These are phyloP conservation scores for Candida qinlingensis DNA, from an alignment of 805 yeast species.

Conservation along the genomic window DNA sequence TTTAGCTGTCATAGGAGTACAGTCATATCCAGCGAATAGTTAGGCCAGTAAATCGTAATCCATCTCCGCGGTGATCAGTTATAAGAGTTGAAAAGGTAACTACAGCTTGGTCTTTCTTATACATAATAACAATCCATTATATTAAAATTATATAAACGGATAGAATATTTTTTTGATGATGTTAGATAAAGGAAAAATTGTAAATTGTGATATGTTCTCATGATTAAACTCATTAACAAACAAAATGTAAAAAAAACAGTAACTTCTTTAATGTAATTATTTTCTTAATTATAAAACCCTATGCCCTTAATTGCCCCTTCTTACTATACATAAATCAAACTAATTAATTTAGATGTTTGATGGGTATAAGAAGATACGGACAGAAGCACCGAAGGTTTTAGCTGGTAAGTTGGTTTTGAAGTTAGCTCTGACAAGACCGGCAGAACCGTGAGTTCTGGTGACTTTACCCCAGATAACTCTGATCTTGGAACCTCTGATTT, in stretches of 20 bases:
- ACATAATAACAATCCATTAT: constrained; percentile 8
- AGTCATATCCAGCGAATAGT: too few species aligned
- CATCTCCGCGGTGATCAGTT: too few species aligned
- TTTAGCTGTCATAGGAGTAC: too few species aligned
- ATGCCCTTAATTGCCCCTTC: background rate
- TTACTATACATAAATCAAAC: background rate
- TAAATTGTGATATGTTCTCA: constrained; percentile 2
- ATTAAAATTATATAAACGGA: constrained; percentile 3
- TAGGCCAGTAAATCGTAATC: too few species aligned
- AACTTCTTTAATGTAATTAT: background rate
- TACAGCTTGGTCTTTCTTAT: background rate
- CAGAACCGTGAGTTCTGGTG: constrained; percentile 98
- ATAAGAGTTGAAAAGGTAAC: background rate
- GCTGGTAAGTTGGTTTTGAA: constrained; percentile 99
- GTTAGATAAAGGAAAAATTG: constrained; percentile 9
- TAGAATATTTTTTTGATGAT: constrained; percentile 8
- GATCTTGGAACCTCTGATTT: constrained; percentile 97
- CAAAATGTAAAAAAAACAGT: constrained; percentile 4
- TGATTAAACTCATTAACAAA: constrained; percentile 8
- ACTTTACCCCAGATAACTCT: constrained; percentile 99
- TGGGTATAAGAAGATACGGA: constrained; percentile 99
- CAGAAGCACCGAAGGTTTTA: constrained; percentile 99
- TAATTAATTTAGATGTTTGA: constrained; percentile 79
- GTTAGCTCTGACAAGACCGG: constrained; percentile 97
- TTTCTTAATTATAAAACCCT: background rate